These are phyloP conservation scores for Hylodesmum podocarpum DNA, from an alignment of 306 rosid species.

Conservation along the genomic window DNA sequence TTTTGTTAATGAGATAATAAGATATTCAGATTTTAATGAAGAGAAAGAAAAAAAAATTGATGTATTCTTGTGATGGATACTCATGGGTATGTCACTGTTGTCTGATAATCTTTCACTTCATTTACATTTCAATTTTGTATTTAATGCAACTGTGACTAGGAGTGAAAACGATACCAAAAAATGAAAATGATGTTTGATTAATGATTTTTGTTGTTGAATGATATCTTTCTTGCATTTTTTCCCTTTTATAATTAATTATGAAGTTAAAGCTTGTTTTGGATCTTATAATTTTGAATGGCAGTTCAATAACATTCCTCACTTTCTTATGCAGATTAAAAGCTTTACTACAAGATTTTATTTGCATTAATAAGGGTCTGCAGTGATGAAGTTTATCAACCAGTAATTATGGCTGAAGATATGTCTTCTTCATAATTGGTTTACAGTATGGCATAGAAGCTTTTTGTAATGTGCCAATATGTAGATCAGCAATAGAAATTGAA, in stretches of 20 bases:
- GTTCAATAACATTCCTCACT: neutral
- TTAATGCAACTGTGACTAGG: neutral
- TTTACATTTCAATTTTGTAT: neutral
- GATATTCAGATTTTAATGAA: neutral
- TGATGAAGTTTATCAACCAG: slow-evolving; percentile 19
- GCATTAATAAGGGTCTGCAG: slow-evolving; percentile 1
- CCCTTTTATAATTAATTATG: neutral
- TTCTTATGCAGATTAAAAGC: slow-evolving; percentile 27
- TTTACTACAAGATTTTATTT: slow-evolving; percentile 22
- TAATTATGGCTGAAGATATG: slow-evolving; percentile 27
- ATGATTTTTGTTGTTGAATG: neutral
- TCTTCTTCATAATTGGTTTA: slow-evolving; percentile 17
- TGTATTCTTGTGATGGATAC: neutral
- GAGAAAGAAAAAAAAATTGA: neutral
- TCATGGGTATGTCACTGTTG: neutral
- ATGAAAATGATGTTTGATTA: neutral
- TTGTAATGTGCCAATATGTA: slow-evolving; percentile 36
- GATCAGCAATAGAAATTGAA: slow-evolving; percentile 25
- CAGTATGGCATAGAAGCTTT: slow-evolving; percentile 25
- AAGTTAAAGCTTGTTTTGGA: neutral
- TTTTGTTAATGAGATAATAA: neutral
- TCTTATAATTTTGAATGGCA: neutral
- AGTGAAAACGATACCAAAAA: neutral
- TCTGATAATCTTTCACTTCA: neutral
- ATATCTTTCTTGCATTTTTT: neutral